Evolutionary conservation across 306 rosid species (phyloP), one percentile per base, ranked within the genome.

Genomic region (Lotus japonicus): DNA sequence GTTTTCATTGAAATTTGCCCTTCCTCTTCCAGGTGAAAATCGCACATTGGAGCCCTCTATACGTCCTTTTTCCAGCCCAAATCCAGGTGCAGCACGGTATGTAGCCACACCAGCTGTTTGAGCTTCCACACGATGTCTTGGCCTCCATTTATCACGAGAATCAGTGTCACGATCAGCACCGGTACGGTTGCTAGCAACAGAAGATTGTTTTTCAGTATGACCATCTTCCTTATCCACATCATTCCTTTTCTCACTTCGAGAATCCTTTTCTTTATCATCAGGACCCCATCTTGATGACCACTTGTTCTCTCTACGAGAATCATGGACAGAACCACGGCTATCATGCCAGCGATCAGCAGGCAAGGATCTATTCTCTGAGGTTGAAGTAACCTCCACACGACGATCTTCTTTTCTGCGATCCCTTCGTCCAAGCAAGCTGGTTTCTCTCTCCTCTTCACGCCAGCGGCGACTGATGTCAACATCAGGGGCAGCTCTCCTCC

Each of bases 271-370:
- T 74, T 85, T 87, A 55, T 87, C 94, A 73, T 87, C 94, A 64
- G 94, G 94, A 61, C 94, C 94, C 94, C 94, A 84, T 77, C 94
- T 85, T 63, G 94, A 85, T 50, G 94, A 80, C 94, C 94, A 87
- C 86, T 87, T 87, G 66, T 68, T 87, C 78, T 87, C 94, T 58
- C 94, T 83, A 61, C 88, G 70, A 50, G 94, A 58, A 46, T 87
- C 94, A 80, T 80, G 80, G 23, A 77, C 66, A 70, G 81, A 76
- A 63, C 80, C 84, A 43, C 86, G 86, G 56, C 75, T 60, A 71
- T 85, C 89, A 58, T 77, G 77, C 87, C 87, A 80, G 58, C 87
- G 87, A 19, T 83, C 87, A 72, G 87, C 62, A 71, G 84, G 74
- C 52, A 69, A 39, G 28, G 79, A 64, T 76, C 86, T 76, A 77